Conservation (phyloP, 768 basidiomycete genomes). For the Calocybe gangraenosa region DNA sequence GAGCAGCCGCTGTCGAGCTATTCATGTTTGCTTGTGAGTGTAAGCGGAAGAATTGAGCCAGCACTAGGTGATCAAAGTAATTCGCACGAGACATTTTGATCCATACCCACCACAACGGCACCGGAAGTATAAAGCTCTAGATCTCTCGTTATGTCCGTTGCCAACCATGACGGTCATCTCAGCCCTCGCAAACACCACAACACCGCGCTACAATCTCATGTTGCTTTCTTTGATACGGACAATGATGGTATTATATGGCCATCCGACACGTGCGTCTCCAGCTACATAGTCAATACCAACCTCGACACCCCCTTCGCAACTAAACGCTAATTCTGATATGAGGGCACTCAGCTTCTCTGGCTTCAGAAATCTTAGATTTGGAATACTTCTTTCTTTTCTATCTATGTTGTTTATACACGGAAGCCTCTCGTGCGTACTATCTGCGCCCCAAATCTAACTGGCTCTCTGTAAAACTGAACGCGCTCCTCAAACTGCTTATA, state of each 20-base stretch:
- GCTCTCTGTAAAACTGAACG: neutral
- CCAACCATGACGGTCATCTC: too few species aligned
- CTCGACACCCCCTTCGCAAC: neutral
- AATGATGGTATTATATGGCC: conserved; percentile 44
- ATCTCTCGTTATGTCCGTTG: too few species aligned
- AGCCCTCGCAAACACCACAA: conserved; percentile 20
- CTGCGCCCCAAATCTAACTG: too few species aligned
- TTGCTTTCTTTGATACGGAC: conserved; percentile 43
- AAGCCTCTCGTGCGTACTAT: conserved; percentile 34
- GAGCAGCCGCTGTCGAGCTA: too few species aligned
- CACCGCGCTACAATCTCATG: conserved; percentile 37
- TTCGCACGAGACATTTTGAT: too few species aligned
- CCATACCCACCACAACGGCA: too few species aligned
- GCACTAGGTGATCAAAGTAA: too few species aligned
- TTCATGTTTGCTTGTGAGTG: too few species aligned
- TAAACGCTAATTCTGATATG: neutral
- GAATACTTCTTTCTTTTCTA: conserved; percentile 30
- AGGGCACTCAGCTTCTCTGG: conserved; percentile 28
- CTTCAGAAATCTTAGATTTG: conserved; percentile 34
- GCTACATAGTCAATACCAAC: neutral
- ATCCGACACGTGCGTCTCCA: conserved; percentile 33
- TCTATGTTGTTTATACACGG: conserved; percentile 33
- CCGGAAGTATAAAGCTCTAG: too few species aligned
- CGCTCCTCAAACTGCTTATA: neutral
- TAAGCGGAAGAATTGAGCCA: too few species aligned